Conservation (phyloP, 2,329 filamentous ascomycete genomes). For the Penicillium sp. region DNA sequence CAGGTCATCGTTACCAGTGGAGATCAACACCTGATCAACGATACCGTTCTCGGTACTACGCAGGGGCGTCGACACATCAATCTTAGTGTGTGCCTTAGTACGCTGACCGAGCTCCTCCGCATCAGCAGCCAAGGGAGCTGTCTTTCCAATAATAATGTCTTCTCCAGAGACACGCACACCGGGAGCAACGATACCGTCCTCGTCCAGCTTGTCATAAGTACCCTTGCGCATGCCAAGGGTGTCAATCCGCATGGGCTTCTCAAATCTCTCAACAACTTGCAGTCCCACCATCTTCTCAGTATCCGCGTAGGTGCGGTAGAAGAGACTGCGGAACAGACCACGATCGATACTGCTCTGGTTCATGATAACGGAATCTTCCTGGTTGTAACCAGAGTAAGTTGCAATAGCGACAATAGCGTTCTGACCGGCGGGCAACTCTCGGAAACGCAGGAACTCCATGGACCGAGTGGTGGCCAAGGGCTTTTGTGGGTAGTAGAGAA, state of each 20-base stretch:
- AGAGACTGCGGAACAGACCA: constrained; percentile 93
- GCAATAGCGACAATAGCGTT: constrained; percentile 98
- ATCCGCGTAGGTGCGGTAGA: constrained; percentile 96
- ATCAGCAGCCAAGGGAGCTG: constrained; percentile 88
- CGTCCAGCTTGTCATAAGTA: constrained; percentile 95
- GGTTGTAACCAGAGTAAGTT: constrained; percentile 98
- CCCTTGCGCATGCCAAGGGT: constrained; percentile 91
- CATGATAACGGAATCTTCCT: constrained; percentile 99
- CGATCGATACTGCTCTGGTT: constrained; percentile 99
- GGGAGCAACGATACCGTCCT: constrained; percentile 91
- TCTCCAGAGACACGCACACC: constrained; percentile 94
- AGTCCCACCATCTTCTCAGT: constrained; percentile 95
- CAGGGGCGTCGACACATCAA: constrained; percentile 92
- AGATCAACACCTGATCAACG: constrained; percentile 87
- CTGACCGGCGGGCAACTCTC: constrained; percentile 92
- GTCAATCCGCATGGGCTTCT: constrained; percentile 86
- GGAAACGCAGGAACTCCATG: constrained; percentile 98
- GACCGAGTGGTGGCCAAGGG: constrained; percentile 92
- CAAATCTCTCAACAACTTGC: constrained; percentile 88
- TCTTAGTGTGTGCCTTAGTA: constrained; percentile 84
- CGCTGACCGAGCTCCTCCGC: constrained; percentile 91
- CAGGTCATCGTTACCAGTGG: constrained; percentile 90
- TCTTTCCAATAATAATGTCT: constrained; percentile 99
- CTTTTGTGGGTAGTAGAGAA: constrained; percentile 98
- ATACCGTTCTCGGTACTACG: constrained; percentile 97